Evolutionary conservation across 495 filamentous ascomycete genomes (phyloP).

Genomic region (Penicillium maclennaniae): DNA sequence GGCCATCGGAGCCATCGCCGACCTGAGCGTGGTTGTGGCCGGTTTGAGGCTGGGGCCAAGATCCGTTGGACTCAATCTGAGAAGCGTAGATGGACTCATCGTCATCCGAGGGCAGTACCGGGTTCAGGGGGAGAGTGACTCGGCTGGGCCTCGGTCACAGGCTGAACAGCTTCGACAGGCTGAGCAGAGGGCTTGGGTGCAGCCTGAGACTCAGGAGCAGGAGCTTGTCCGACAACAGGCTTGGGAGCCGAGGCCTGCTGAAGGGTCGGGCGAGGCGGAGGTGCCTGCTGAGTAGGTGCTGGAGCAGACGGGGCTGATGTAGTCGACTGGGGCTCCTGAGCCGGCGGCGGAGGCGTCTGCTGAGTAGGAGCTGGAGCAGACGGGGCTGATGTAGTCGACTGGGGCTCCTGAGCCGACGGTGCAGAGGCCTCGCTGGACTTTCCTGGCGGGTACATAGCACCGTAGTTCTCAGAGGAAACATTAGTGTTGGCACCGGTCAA

Average conservation of each 20-base stretch:
- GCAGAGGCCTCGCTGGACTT: not conserved
- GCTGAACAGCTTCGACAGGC: not conserved
- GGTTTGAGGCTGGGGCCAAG: slow-evolving; percentile 3
- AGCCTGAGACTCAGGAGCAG: not conserved
- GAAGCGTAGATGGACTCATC: slow-evolving; percentile 9
- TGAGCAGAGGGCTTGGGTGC: slow-evolving; percentile 3
- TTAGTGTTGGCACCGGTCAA: slow-evolving; percentile 15
- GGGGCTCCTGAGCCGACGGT: not conserved
- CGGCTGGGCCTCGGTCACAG: slow-evolving; percentile 3
- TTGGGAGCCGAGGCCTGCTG: not conserved
- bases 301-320: no score
- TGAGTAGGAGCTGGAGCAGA: not conserved
- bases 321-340: no score
- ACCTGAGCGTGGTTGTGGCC: slow-evolving; percentile 1
- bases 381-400: not conserved
- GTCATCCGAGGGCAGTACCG: slow-evolving; percentile 11
- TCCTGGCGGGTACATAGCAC: slow-evolving; percentile 15
- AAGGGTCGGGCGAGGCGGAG: not conserved
- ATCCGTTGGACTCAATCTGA: slow-evolving; percentile 4
- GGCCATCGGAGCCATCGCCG: not conserved
- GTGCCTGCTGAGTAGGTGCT: not conserved
- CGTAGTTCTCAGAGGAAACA: slow-evolving; percentile 8
- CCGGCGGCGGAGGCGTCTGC: no score
- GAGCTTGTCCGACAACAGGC: not conserved
- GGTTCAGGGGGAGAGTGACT: slow-evolving; percentile 13